These are phyloP conservation scores for Pseudocercospora crystallina DNA, from an alignment of 2,329 filamentous ascomycete genomes.

Conservation along the genomic window DNA sequence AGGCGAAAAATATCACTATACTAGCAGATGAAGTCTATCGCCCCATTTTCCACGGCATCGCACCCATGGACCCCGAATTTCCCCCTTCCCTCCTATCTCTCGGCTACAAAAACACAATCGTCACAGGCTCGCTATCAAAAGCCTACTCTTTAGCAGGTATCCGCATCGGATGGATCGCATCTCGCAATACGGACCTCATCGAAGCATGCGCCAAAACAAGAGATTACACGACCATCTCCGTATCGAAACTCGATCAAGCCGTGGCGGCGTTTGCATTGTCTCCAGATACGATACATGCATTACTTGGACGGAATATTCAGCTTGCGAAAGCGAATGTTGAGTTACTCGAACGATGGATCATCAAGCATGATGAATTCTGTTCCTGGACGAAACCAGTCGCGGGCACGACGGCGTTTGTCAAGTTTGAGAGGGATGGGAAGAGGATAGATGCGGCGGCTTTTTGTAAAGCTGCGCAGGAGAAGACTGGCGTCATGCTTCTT, in stretches of 20 bases:
- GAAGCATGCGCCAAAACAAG: conserved; percentile 63
- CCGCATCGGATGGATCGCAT: conserved; percentile 79
- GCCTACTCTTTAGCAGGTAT: conserved; percentile 81
- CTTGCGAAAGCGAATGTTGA: conserved; percentile 68
- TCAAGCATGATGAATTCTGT: conserved; percentile 62
- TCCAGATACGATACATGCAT: conserved; percentile 60
- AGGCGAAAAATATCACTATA: conserved; percentile 62
- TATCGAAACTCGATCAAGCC: conserved; percentile 78
- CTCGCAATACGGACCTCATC: conserved; percentile 62
- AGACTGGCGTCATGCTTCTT: conserved; percentile 71
- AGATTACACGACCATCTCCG: conserved; percentile 84
- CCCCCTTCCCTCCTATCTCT: conserved; percentile 70
- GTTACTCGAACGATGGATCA: conserved; percentile 66
- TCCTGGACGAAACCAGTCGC: conserved; percentile 73
- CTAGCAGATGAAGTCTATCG: conserved; percentile 81
- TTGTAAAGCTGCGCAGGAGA: conserved; percentile 65
- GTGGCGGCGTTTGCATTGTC: conserved; percentile 74
- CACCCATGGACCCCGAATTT: conserved; percentile 52
- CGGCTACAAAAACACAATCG: conserved; percentile 68
- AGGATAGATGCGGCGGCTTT: conserved; percentile 72
- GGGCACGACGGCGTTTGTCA: conserved; percentile 77
- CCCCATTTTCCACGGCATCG: conserved; percentile 73
- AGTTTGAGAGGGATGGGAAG: conserved; percentile 61
- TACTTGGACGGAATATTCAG: conserved; percentile 63
- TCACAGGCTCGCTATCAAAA: conserved; percentile 81